phyloP scores from a whole-genome alignment of 495 filamentous ascomycete genomes.

The Penicillium alfredii region DNA sequence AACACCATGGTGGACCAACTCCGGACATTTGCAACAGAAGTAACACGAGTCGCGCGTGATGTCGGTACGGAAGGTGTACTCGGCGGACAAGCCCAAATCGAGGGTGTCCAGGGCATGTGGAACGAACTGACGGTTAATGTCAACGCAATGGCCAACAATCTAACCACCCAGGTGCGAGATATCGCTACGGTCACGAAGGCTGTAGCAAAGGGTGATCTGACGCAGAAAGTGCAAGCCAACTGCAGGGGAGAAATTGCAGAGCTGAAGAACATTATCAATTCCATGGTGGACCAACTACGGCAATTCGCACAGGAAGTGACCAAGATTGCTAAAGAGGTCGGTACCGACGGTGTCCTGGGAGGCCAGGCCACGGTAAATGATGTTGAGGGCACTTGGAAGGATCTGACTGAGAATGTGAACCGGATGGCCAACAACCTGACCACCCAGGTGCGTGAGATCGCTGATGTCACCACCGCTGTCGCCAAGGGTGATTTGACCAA shows the following conservation, averaged over 20 bases:
- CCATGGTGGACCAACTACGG: conserved; percentile 96
- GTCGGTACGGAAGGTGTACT: conserved; percentile 97
- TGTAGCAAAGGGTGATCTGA: conserved; percentile 92
- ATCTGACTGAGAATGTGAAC: conserved; percentile 96
- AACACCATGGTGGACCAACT: conserved; percentile 99
- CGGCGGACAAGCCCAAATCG: conserved; percentile 93
- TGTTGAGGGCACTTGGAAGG: conserved; percentile 96
- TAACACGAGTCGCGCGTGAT: conserved; percentile 92
- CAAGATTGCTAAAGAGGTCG: conserved; percentile 95
- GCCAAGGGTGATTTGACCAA: conserved; percentile 90
- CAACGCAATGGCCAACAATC: conserved; percentile 96
- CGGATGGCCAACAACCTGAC: conserved; percentile 98
- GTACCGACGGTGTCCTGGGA: conserved; percentile 90
- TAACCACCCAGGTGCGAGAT: conserved; percentile 96
- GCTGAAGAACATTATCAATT: conserved; percentile 96
- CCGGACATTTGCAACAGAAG: conserved; percentile 93
- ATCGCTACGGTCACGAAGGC: conserved; percentile 98
- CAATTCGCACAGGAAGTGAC: conserved; percentile 98
- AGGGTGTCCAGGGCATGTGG: conserved; percentile 83
- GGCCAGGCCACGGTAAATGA: conserved; percentile 96
- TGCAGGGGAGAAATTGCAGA: conserved; percentile 95
- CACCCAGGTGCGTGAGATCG: conserved; percentile 97
- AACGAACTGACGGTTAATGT: conserved; percentile 97
- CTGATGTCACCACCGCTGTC: conserved; percentile 94
- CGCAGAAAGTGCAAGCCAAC: conserved; percentile 92